Evolutionary conservation across 2,329 filamentous ascomycete genomes (phyloP).

Genomic region (Fusarium hainanense): DNA sequence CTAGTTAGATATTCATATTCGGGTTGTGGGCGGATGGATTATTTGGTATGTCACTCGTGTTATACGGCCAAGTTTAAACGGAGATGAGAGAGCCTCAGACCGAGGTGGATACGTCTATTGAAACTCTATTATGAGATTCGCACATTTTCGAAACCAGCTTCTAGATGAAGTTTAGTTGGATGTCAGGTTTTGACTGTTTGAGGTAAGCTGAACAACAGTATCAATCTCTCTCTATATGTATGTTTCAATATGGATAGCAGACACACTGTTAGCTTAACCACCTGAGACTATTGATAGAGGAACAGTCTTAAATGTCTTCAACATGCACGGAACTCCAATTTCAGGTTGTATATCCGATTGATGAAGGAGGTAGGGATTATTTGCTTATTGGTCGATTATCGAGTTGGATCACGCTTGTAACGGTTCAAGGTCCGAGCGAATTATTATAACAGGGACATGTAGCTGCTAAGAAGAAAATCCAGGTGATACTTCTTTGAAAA

Average conservation of each 20-base stretch:
- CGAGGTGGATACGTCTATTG: slow-evolving; percentile 7
- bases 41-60: neutral
- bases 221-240: neutral
- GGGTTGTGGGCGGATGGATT: neutral
- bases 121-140: slow-evolving; percentile 1
- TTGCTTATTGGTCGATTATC: slow-evolving; percentile 1
- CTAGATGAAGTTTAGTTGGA: neutral
- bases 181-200: neutral
- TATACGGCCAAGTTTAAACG: neutral
- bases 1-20: neutral
- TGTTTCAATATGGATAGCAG: neutral
- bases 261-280: neutral
- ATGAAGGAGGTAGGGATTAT: neutral
- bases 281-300: neutral
- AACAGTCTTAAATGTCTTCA: slow-evolving; percentile 48
- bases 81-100: neutral
- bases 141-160: slow-evolving; percentile 5
- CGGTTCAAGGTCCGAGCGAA: slow-evolving; percentile 16
- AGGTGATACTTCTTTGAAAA: neutral
- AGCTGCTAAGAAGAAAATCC: neutral
- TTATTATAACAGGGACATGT: neutral
- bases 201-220: neutral
- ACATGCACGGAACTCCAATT: slow-evolving; percentile 57
- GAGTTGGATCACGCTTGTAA: slow-evolving; percentile 1
- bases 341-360: slow-evolving; percentile 43